These are phyloP conservation scores for Epichloe glyceriae DNA, from an alignment of 2,329 filamentous ascomycete genomes.

Conservation along the genomic window DNA sequence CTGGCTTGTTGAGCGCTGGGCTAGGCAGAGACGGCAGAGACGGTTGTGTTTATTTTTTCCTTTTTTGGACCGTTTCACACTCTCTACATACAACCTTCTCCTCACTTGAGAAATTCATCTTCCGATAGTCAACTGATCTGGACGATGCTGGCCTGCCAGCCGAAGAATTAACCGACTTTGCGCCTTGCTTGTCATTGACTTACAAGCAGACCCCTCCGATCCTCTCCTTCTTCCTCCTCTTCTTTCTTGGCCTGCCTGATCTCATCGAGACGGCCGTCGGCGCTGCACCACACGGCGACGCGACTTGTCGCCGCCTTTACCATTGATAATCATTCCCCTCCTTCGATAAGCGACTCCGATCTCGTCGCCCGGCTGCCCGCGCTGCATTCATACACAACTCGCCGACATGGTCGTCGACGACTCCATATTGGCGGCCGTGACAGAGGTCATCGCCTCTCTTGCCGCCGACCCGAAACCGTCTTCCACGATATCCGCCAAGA, in stretches of 20 bases:
- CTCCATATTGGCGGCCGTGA: constrained; percentile 38
- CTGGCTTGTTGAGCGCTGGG: background rate
- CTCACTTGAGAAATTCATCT: constrained; percentile 1
- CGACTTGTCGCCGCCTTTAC: background rate
- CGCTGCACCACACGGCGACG: constrained; percentile 1
- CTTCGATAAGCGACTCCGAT: background rate
- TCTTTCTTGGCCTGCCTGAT: constrained; percentile 1
- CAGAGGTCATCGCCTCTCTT: constrained; percentile 40
- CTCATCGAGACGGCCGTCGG: background rate
- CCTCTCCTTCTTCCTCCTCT: background rate
- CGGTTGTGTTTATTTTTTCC: background rate
- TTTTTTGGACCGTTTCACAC: background rate
- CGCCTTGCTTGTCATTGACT: background rate
- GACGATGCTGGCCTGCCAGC: constrained; percentile 4
- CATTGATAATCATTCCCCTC: background rate
- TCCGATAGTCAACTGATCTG: background rate
- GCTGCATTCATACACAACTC: constrained; percentile 13
- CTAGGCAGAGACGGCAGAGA: background rate
- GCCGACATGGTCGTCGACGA: constrained; percentile 35
- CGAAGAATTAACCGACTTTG: background rate
- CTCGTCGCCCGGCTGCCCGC: background rate
- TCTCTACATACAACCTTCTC: background rate
- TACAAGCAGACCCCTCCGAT: background rate
- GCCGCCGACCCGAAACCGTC: constrained; percentile 30
- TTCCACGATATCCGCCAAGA: constrained; percentile 26